Conservation (phyloP, 2,329 filamentous ascomycete species). For the Teratosphaeria destructans region DNA sequence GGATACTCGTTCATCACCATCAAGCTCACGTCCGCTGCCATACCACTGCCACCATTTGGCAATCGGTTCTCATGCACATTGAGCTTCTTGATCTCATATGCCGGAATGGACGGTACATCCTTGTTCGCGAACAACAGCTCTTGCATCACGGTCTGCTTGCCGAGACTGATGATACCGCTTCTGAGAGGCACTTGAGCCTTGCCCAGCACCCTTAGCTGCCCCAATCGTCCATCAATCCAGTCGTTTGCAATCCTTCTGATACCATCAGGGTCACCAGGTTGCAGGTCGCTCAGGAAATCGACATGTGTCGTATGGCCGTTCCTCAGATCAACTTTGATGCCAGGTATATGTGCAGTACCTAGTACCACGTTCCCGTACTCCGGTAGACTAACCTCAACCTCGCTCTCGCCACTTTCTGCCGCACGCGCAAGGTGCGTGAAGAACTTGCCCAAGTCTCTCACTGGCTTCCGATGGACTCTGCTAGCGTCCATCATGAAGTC, state of each 20-base stretch:
- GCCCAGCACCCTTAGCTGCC: conserved; percentile 59
- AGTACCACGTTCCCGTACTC: conserved; percentile 70
- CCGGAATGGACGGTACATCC: conserved; percentile 66
- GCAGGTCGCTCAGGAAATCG: conserved; percentile 67
- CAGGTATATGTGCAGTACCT: conserved; percentile 66
- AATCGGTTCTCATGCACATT: conserved; percentile 62
- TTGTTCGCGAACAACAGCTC: conserved; percentile 62
- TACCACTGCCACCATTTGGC: conserved; percentile 48
- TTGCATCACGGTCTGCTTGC: conserved; percentile 65
- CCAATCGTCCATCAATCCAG: conserved; percentile 72
- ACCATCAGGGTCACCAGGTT: conserved; percentile 64
- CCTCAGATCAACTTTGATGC: conserved; percentile 63
- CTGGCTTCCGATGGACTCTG: conserved; percentile 58
- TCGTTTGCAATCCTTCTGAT: conserved; percentile 75
- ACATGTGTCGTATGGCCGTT: conserved; percentile 68
- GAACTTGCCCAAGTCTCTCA: conserved; percentile 65
- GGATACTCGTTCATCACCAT: conserved; percentile 67
- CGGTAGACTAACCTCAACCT: conserved; percentile 68
- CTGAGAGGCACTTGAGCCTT: conserved; percentile 63
- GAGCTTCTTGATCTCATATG: conserved; percentile 71
- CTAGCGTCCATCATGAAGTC: conserved; percentile 71
- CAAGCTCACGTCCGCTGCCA: conserved; percentile 71
- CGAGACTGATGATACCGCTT: conserved; percentile 69
- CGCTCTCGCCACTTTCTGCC: conserved; percentile 62
- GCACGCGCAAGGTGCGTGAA: conserved; percentile 71